These are phyloP conservation scores for Chlorella sorokiniana DNA, from an alignment of 139 green algal species.

Conservation along the genomic window DNA sequence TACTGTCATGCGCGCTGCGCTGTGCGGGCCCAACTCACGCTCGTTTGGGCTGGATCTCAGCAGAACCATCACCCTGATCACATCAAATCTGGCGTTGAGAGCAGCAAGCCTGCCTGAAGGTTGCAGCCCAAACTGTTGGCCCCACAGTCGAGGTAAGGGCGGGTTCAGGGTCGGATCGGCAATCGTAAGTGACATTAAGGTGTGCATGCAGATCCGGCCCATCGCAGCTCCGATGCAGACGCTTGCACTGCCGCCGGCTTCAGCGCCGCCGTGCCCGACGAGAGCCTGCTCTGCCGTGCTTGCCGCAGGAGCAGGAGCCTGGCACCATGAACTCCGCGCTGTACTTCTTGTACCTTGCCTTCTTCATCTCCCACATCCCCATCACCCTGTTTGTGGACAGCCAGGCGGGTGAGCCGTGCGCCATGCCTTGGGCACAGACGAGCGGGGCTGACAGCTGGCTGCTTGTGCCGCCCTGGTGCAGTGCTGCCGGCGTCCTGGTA, in stretches of 20 bases:
- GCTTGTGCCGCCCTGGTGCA: slow-evolving; percentile 7
- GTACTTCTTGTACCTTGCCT: slow-evolving; percentile 51
- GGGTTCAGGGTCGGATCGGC: too few species aligned
- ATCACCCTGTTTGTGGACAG: slow-evolving; percentile 77
- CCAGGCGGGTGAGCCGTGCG: slow-evolving; percentile 51
- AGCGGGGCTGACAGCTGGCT: not conserved
- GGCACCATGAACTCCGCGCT: not conserved
- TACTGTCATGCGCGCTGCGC: too few species aligned
- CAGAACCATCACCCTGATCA: too few species aligned
- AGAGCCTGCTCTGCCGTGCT: too few species aligned
- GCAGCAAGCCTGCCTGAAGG: too few species aligned
- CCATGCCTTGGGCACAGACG: not conserved
- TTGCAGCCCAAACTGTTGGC: too few species aligned
- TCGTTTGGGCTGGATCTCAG: too few species aligned
- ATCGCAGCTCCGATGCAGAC: not conserved
- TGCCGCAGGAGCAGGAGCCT: too few species aligned
- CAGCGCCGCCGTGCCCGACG: too few species aligned
- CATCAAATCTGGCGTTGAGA: too few species aligned
- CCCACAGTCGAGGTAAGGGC: too few species aligned
- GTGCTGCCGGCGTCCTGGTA: slow-evolving; percentile 51
- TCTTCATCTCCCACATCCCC: slow-evolving; percentile 77
- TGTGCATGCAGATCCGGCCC: not conserved
- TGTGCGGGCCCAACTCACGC: too few species aligned
- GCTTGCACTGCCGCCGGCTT: not conserved
- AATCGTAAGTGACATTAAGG: not conserved